A percentile compares a stretch with the other conserved stretches of the same genome.
Conservation (phyloP, 164 flowering plant species). For the Brasenia schreberi region DNA sequence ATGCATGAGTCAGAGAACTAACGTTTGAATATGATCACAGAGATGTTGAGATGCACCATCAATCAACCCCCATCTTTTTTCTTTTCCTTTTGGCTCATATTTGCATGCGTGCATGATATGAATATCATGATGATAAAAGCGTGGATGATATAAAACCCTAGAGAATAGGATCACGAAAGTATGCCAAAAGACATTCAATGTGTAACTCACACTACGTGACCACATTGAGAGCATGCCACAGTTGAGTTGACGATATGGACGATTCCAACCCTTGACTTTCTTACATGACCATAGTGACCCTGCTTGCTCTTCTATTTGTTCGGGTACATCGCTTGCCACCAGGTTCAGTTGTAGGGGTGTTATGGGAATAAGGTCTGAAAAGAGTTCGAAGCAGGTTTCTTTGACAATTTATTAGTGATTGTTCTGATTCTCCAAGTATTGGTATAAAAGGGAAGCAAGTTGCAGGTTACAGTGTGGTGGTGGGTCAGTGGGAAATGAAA, state of each 20-base stretch:
- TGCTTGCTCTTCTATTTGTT: not conserved
- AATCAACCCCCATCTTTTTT: not conserved
- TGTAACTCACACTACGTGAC: not conserved
- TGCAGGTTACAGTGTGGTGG: not conserved
- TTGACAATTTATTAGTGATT: not conserved
- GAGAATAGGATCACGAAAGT: not conserved
- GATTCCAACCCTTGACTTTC: not conserved
- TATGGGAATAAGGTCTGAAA: not conserved
- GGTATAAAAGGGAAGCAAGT: not conserved
- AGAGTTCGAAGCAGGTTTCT: not conserved
- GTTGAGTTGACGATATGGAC: not conserved
- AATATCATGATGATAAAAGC: not conserved
- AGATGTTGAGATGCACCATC: not conserved
- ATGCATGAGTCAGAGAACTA: not conserved
- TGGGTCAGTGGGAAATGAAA: not conserved
- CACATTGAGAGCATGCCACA: not conserved
- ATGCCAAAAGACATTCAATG: not conserved
- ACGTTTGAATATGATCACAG: not conserved
- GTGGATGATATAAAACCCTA: not conserved
- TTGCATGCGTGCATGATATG: conserved; percentile 1
- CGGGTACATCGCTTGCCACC: not conserved
- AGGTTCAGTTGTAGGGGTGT: not conserved
- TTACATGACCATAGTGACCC: not conserved
- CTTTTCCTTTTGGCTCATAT: not conserved
- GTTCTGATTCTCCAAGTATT: not conserved